A percentile compares a stretch with the other conserved stretches of the same genome.
These are phyloP conservation scores for Solanum aculeatissimum DNA, from an alignment of 305 asterid genomes.

Conservation along the genomic window DNA sequence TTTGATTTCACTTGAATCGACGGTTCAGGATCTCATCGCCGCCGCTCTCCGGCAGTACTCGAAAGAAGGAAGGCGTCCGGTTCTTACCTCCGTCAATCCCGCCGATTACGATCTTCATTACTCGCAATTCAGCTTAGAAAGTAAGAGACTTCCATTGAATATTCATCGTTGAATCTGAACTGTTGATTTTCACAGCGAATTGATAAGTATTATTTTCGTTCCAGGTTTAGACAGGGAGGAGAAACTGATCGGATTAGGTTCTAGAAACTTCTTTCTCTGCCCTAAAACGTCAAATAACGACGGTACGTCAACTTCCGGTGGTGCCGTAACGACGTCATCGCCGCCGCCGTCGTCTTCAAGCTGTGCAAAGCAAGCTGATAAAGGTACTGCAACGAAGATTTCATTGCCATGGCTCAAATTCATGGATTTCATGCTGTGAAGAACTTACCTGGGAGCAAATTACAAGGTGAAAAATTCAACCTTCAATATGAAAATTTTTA, in stretches of 20 bases:
- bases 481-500: too few relatives aligned
- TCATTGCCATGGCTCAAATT: slow-evolving; percentile 44
- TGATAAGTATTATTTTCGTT: neutral
- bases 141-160: slow-evolving; percentile 24
- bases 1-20: slow-evolving; percentile 51
- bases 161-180: neutral
- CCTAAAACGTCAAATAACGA: slow-evolving; percentile 13
- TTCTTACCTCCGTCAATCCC: slow-evolving; percentile 21
- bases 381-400: slow-evolving; percentile 3
- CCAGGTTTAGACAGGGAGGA: slow-evolving; percentile 60
- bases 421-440: slow-evolving; percentile 46
- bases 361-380: slow-evolving; percentile 53
- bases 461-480: too few relatives aligned
- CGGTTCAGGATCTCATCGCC: slow-evolving; percentile 57
- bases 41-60: slow-evolving; percentile 56
- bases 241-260: slow-evolving; percentile 52
- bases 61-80: slow-evolving; percentile 66
- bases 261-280: slow-evolving; percentile 72
- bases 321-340: slow-evolving; percentile 1
- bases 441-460: too few relatives aligned
- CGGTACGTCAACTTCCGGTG: neutral
- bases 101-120: slow-evolving; percentile 65
- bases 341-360: slow-evolving; percentile 19
- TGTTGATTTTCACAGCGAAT: neutral
- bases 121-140: slow-evolving; percentile 81